These are phyloP conservation scores for Salisapilia sapeloensis DNA, from an alignment of 352 stramenopile genomes.

Conservation along the genomic window DNA sequence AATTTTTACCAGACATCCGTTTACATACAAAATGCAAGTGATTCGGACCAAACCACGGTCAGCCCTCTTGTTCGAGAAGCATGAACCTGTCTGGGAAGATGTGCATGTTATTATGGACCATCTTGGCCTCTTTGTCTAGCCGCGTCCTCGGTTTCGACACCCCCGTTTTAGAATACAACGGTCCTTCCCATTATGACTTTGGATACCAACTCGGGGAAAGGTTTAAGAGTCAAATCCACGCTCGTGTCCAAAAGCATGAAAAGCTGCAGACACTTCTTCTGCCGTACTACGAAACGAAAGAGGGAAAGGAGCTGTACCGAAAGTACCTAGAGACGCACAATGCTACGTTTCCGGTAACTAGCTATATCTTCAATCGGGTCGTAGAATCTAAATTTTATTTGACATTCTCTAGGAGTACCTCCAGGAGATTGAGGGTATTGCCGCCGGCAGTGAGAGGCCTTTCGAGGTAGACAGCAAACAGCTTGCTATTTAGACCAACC, in stretches of 20 bases:
- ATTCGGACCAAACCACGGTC: too few species aligned
- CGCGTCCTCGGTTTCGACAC: too few species aligned
- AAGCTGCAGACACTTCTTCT: conserved; percentile 45
- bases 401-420: conserved; percentile 25
- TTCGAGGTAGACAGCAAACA: conserved; percentile 14
- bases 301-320: conserved; percentile 16
- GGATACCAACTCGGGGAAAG: conserved; percentile 20
- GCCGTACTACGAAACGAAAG: conserved; percentile 23
- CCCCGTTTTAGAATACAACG: conserved; percentile 35
- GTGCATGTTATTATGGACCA: too few species aligned
- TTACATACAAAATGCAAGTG: too few species aligned
- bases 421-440: conserved; percentile 40
- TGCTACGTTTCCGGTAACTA: conserved; percentile 28
- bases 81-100: too few species aligned
- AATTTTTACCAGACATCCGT: too few species aligned
- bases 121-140: too few species aligned
- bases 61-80: too few species aligned
- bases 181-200: conserved; percentile 50
- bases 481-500: neutral
- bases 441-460: conserved; percentile 26
- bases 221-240: conserved; percentile 30
- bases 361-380: neutral
- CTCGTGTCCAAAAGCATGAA: conserved; percentile 14
- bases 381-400: neutral
- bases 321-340: conserved; percentile 28